Base-by-base conservation (phyloP, 257 asterid genomes). In the Solanum neorickii region DNA sequence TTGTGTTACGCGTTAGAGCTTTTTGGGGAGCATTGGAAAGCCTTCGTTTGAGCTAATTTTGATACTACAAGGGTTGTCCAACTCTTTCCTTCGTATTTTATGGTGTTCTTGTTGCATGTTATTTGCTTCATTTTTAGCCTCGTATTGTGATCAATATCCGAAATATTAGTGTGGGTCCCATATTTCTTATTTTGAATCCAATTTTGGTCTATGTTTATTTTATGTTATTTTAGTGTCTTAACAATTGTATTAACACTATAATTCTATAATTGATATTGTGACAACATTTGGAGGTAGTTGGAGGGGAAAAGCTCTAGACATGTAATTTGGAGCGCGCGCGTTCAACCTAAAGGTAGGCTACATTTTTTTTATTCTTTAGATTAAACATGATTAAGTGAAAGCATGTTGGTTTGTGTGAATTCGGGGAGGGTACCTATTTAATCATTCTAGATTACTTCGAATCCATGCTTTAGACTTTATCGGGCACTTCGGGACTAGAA, bases 281-380 rank as follows among this genome's bases (percentile, higher is more conserved):
- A 7, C 4, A 52, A 0, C n/a, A 18, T 52, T 52, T 0, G 0
- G 10, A 52, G 23, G 4, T 1, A 3, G 1, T 52, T 52, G 4
- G n/a, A 52, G 4, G 62, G 62, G 4, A 16, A 18, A 18, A 52
- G n/a, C n/a, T 52, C n/a, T 18, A 0, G 62, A 18, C n/a, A 52
- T 0, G 2, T 52, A 23, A 52, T 18, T 52, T 52, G 2, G 23
- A 52, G 62, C 23, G 7, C 4, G 7, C 4, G 0, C 62, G 5
- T 15, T 52, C 9, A 52, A 2, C 62, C 62, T 6, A 6, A 52
- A 0, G 62, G 23, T 52, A 52, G 62, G 23, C 62, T 52, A 52
- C 2, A 2, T 1, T 6, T 16, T 29, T 52, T 6, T 9, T 1
- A 16, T 52, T 16, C 23, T 3, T 15, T 52, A 15, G 3, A 52